These are phyloP conservation scores for Cutaneotrichosporon mucoides DNA, from an alignment of 1,284 basidiomycete genomes.

Conservation along the genomic window DNA sequence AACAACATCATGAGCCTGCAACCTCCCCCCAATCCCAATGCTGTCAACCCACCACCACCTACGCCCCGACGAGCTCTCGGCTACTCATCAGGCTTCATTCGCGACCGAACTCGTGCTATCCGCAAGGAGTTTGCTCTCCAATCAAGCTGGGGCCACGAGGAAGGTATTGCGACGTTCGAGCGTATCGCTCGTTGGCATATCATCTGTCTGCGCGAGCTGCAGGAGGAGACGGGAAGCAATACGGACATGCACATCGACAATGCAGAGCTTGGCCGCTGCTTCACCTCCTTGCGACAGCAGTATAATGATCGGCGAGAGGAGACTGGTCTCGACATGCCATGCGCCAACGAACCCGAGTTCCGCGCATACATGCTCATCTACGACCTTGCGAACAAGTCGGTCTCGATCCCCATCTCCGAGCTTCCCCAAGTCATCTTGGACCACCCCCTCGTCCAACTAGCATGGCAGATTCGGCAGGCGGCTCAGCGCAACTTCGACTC, in stretches of 20 bases:
- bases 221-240: conserved; percentile 44
- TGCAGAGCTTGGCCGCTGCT: conserved; percentile 45
- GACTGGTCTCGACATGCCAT: conserved; percentile 54
- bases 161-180: conserved; percentile 86
- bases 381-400: conserved; percentile 79
- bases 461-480: conserved; percentile 70
- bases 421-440: conserved; percentile 68
- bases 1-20: conserved; percentile 67
- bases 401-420: conserved; percentile 63
- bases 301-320: conserved; percentile 75
- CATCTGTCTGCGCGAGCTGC: conserved; percentile 72
- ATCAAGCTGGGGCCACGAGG: conserved; percentile 63
- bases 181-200: conserved; percentile 93
- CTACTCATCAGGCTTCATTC: conserved; percentile 61
- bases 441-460: conserved; percentile 73
- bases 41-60: conserved; percentile 20
- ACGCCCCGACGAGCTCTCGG: conserved; percentile 57
- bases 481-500: conserved; percentile 72
- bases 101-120: conserved; percentile 86
- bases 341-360: conserved; percentile 88
- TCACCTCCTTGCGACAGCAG: conserved; percentile 86
- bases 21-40: conserved; percentile 29
- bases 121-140: conserved; percentile 95
- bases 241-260: conserved; percentile 46
- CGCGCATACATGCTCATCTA: conserved; percentile 89